Percentiles rank a stretch among this genome's conserved stretches.
These are phyloP conservation scores for Lipomyces mesembrius DNA, from an alignment of 805 yeast species.

Conservation along the genomic window DNA sequence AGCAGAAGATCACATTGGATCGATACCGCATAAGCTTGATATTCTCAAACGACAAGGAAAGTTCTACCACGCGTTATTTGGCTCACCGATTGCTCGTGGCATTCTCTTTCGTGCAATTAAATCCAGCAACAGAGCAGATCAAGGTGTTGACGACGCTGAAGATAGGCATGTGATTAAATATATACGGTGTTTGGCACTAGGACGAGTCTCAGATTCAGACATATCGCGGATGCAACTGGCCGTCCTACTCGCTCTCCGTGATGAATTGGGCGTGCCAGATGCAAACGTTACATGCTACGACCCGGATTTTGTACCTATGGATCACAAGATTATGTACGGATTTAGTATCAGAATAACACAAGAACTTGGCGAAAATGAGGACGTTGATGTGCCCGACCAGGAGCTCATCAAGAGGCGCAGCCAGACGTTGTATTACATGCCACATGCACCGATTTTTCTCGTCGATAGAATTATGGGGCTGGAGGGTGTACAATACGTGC, in stretches of 20 bases:
- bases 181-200: conserved; percentile 74
- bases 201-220: conserved; percentile 57
- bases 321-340: conserved; percentile 46
- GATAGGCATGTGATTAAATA: conserved; percentile 5
- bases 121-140: neutral
- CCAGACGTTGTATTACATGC: conserved; percentile 60
- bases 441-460: conserved; percentile 68
- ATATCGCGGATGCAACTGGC: conserved; percentile 70
- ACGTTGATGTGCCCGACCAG: neutral
- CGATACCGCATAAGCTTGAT: conserved; percentile 6
- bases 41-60: conserved; percentile 7
- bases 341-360: conserved; percentile 41
- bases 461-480: conserved; percentile 37
- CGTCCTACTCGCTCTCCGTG: conserved; percentile 52
- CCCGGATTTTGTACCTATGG: conserved; percentile 62
- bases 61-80: conserved; percentile 14
- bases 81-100: neutral
- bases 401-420: conserved; percentile 7
- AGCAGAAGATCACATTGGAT: conserved; percentile 9
- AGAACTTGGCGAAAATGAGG: conserved; percentile 16
- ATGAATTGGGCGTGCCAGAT: conserved; percentile 37
- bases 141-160: neutral
- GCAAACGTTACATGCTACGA: conserved; percentile 59
- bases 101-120: conserved; percentile 2
- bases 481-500: conserved; percentile 25